These are phyloP conservation scores for Atractiella rhizophila DNA, from an alignment of 768 basidiomycete genomes.

Conservation along the genomic window DNA sequence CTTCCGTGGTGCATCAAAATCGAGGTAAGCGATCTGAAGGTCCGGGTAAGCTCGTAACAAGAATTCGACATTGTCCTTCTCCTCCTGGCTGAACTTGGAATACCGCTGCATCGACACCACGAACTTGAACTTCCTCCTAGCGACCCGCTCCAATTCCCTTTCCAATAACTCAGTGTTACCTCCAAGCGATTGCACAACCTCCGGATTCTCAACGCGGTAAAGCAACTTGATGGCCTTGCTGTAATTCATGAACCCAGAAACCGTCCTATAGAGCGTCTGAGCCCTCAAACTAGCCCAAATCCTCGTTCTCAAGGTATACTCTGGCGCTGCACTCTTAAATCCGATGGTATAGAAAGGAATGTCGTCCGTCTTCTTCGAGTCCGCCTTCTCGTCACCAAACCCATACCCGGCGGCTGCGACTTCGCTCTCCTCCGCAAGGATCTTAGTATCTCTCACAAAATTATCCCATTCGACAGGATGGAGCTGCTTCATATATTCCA, in stretches of 20 bases:
- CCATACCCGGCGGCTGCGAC: constrained; percentile 32
- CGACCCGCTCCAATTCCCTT: constrained; percentile 89
- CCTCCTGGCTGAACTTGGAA: constrained; percentile 98
- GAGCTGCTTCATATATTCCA: constrained; percentile 94
- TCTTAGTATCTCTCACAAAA: constrained; percentile 98
- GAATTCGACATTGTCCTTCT: constrained; percentile 97
- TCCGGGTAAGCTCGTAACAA: constrained; percentile 91
- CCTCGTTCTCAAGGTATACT: constrained; percentile 90
- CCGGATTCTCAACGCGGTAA: constrained; percentile 98
- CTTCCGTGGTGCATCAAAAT: constrained; percentile 78
- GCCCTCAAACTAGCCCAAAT: constrained; percentile 98
- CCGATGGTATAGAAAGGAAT: constrained; percentile 95
- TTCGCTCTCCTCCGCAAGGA: constrained; percentile 80
- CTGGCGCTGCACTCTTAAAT: constrained; percentile 94
- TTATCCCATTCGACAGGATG: constrained; percentile 98
- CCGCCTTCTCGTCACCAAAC: constrained; percentile 44
- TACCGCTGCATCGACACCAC: constrained; percentile 98
- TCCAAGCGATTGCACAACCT: constrained; percentile 88
- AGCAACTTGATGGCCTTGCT: constrained; percentile 96
- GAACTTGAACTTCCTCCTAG: constrained; percentile 94
- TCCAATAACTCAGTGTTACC: constrained; percentile 94
- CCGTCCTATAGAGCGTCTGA: constrained; percentile 92
- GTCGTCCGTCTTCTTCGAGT: constrained; percentile 45
- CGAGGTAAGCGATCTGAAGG: constrained; percentile 90
- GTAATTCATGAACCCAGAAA: constrained; percentile 99